These are phyloP conservation scores for Amaranthus tricolor DNA, from an alignment of 179 eudicot genomes.

Conservation along the genomic window DNA sequence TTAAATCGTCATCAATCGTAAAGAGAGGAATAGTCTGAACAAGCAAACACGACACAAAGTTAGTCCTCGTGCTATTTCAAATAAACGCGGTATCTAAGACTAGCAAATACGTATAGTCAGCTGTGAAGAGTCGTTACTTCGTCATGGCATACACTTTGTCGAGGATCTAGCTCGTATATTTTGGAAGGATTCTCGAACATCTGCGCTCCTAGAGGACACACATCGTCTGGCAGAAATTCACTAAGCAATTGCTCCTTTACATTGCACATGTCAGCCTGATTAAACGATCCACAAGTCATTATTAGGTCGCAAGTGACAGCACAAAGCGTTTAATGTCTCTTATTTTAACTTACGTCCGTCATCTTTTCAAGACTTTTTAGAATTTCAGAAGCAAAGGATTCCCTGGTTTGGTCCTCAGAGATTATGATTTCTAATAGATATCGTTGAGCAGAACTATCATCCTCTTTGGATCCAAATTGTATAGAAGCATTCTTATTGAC, in stretches of 20 bases:
- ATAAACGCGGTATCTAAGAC: neutral
- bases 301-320: constrained; percentile 6
- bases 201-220: constrained; percentile 67
- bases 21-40: constrained; percentile 50
- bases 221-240: constrained; percentile 82
- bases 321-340: neutral
- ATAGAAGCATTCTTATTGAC: constrained; percentile 34
- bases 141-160: constrained; percentile 40
- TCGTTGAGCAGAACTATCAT: constrained; percentile 48
- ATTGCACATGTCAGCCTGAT: constrained; percentile 55
- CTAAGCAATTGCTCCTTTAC: constrained; percentile 68
- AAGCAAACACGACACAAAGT: constrained; percentile 19
- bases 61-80: neutral
- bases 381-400: constrained; percentile 52
- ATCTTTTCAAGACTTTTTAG: constrained; percentile 47
- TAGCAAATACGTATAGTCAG: constrained; percentile 8
- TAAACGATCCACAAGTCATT: constrained; percentile 22
- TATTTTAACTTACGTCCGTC: constrained; percentile 41
- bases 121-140: constrained; percentile 42
- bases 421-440: constrained; percentile 50
- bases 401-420: constrained; percentile 50
- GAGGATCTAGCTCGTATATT: constrained; percentile 34
- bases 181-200: constrained; percentile 37
- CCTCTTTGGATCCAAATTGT: constrained; percentile 63
- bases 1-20: constrained; percentile 50